These are phyloP conservation scores for Vitellaria paradoxa DNA, from an alignment of 179 eudicot species.

Conservation along the genomic window DNA sequence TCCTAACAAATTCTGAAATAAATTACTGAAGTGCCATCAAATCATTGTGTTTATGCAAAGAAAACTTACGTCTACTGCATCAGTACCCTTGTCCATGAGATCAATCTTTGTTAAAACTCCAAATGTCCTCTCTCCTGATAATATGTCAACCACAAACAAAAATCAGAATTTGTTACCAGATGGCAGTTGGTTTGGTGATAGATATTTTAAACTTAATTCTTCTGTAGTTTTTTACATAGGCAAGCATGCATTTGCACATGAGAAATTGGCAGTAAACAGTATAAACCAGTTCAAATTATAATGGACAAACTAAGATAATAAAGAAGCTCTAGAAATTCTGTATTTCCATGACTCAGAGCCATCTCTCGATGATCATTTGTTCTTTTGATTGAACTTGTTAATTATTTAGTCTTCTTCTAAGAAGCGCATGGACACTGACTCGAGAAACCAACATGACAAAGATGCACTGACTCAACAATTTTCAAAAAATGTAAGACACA, in stretches of 20 bases:
- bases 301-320: not conserved
- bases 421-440: too few species aligned
- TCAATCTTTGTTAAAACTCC: slow-evolving; percentile 51
- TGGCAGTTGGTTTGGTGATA: not conserved
- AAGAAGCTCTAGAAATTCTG: not conserved
- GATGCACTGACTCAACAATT: too few species aligned
- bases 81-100: slow-evolving; percentile 54
- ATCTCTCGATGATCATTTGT: not conserved
- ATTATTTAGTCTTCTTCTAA: not conserved
- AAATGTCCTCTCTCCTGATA: slow-evolving; percentile 48
- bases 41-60: not conserved
- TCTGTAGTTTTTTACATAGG: not conserved
- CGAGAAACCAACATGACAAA: too few species aligned
- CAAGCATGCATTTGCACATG: not conserved
- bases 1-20: not conserved
- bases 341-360: not conserved
- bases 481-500: too few species aligned
- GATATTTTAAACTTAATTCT: not conserved
- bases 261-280: not conserved
- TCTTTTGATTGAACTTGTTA: not conserved
- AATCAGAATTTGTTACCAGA: not conserved
- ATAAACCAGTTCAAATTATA: not conserved
- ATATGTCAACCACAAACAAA: not conserved
- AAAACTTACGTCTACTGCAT: slow-evolving; percentile 48
- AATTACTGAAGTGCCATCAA: not conserved